These are phyloP conservation scores for Kwoniella sp. DNA, from an alignment of 768 basidiomycete genomes.

Conservation along the genomic window DNA sequence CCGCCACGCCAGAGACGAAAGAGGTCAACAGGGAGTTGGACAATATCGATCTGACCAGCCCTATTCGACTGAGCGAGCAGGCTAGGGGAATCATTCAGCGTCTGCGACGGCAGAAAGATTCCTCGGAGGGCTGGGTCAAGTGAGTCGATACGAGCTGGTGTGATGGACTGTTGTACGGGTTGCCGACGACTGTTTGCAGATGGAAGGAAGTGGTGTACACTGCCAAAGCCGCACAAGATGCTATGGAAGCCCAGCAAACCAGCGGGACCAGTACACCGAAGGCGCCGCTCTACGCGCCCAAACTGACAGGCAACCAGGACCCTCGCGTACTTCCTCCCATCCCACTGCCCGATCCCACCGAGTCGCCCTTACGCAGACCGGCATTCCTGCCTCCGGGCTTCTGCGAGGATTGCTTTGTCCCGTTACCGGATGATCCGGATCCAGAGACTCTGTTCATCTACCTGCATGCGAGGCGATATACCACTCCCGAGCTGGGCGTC, in stretches of 20 bases:
- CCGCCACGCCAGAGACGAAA: conserved; percentile 10
- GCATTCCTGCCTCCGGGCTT: conserved; percentile 54
- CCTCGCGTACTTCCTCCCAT: not conserved
- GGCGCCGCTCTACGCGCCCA: too few species aligned
- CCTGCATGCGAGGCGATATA: conserved; percentile 75
- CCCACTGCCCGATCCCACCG: conserved; percentile 18
- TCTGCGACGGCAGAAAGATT: conserved; percentile 48
- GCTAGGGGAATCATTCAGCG: conserved; percentile 49
- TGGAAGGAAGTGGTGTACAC: conserved; percentile 51
- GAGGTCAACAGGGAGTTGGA: conserved; percentile 25
- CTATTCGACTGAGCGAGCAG: conserved; percentile 48
- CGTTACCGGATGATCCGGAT: conserved; percentile 85
- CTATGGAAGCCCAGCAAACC: conserved; percentile 7
- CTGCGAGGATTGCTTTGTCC: conserved; percentile 87
- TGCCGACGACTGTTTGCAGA: conserved; percentile 11
- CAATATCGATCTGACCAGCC: conserved; percentile 45
- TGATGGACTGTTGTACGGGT: not conserved
- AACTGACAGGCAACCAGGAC: not conserved
- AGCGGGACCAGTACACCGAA: not conserved
- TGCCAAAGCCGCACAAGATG: conserved; percentile 39
- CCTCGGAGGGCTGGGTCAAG: conserved; percentile 51
- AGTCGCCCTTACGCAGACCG: conserved; percentile 25
- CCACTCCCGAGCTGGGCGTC: conserved; percentile 36
- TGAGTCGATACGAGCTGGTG: conserved; percentile 13
- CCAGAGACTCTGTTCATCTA: conserved; percentile 93